Base-by-base conservation (phyloP, 2,329 filamentous ascomycete species). In the Dothideomycetes sp. region DNA sequence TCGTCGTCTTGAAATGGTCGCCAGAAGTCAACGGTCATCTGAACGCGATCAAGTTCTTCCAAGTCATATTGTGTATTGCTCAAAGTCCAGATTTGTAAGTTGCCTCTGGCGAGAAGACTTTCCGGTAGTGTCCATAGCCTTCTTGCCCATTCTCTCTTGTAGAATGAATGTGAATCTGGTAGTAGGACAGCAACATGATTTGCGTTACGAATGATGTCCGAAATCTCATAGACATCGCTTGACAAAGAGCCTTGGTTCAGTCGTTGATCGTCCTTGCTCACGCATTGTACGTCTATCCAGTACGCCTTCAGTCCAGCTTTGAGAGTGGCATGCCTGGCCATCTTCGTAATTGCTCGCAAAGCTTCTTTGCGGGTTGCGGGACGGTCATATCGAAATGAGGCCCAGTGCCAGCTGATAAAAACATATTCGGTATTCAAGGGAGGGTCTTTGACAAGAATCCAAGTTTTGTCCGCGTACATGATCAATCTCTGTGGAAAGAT, bases 341-440 rank as follows among this genome's bases (percentile, higher is more conserved):
- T 24, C 10, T 17, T 13, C 4, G 11, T 35, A n/a, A 35, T 13
- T 2, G 9, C 6, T 9, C 19, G 15, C 9, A 27, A 25, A 19
- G 33, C 33, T 16, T 35, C 33, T 16, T 10, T 27, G 10, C 33
- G 3, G 3, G 33, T 13, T 13, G 12, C 20, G 8, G 19, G 12
- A 6, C 10, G 19, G 15, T 35, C 33, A 17, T 24, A 35, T 12
- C 16, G 16, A 18, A 35, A 35, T 4, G 33, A 35, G 3, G 33
- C 33, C 33, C 33, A 35, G 33, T 35, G 33, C 33, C 33, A 35
- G 33, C 33, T 35, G 11, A 35, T 35, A 22, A 35, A 35, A 13
- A 35, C 33, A 25, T 35, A 35, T 10, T 35, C 33, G 12, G 23
- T 35, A 7, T 10, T 17, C 5, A 13, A 18, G 4, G 33, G 33